Evolutionary conservation across 345 rosid genomes (phyloP), one percentile per base, ranked within the genome.

Genomic region (Citrus reticulata): DNA sequence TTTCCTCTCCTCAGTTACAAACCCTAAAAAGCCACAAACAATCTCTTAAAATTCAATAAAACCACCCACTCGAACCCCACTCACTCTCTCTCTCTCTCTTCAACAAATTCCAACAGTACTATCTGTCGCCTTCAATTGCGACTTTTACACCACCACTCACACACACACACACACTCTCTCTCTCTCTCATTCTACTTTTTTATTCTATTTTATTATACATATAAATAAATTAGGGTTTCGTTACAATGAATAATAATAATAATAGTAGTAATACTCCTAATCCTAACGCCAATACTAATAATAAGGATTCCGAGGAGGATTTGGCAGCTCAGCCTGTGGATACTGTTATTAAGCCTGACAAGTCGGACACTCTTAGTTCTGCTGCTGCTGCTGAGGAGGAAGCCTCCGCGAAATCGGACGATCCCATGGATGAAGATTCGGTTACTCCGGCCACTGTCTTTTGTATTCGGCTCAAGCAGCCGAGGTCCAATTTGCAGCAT

Each of bases 71-170:
- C 79, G 79, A 87, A 83, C 90, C 94, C 97, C 95, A 89, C 94
- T 82, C 78, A 73, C 64, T 72, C 78, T 27, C 81, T 78, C 85
- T 77, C 80, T 77, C 82, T 80, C 82, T 81, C 86, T 73, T 16
- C 22, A 54, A 17, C 58, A 22, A 54, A 54, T 16, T 69, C 68
- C 69, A 80, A 89, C 94, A 87, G 93, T 90, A 88, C 34, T 83
- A 81, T 81, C 97, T 95, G 97, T 95, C 95, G 93, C 98, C 97
- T 87, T 95, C 98, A 93, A 69, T 81, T 74, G 93, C 86, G 93
- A 92, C 97, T 91, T 92, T 90, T 89, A 82, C 87, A 77, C 81
- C 92, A 84, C 93, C 75, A 77, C 78, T 66, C 16, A 46, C 51
- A 3, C 51, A 46, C 51, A 11, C 51, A 46, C 51, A 46, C 51